Conservation (phyloP, 768 basidiomycete genomes). For the Kwoniella heveanensis region DNA sequence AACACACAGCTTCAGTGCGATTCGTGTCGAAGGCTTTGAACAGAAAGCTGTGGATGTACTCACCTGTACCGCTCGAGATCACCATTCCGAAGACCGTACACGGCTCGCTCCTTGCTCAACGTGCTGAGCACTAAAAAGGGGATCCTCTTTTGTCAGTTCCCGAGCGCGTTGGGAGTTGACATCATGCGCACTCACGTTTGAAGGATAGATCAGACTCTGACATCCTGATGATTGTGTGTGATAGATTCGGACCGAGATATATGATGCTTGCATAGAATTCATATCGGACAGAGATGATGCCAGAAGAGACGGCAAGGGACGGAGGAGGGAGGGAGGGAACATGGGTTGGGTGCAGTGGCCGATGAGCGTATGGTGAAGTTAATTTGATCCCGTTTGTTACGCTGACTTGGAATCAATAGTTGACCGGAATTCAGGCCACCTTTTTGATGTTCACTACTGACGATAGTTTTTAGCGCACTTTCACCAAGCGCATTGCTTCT, state of each 20-base stretch:
- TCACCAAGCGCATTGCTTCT: too few relatives aligned
- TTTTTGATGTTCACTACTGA: background rate
- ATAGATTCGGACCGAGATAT: too few relatives aligned
- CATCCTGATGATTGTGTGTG: constrained; percentile 1
- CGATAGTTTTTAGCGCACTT: too few relatives aligned
- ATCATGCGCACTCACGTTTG: constrained; percentile 35
- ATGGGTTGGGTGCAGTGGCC: background rate
- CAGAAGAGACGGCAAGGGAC: background rate
- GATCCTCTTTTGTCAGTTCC: constrained; percentile 2
- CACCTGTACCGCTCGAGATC: constrained; percentile 85
- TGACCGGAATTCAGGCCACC: too few relatives aligned
- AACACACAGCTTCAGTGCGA: background rate
- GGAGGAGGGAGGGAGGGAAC: background rate
- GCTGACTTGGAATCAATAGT: too few relatives aligned
- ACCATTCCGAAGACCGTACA: constrained; percentile 87
- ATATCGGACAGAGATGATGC: background rate
- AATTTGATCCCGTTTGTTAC: background rate
- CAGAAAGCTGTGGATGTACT: constrained; percentile 25
- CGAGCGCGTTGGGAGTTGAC: background rate
- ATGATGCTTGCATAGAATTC: background rate
- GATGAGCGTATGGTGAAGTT: background rate
- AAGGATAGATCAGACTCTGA: constrained; percentile 34
- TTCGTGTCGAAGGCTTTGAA: too few relatives aligned
- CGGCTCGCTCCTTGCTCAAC: constrained; percentile 82
- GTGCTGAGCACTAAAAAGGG: constrained; percentile 70